Evolutionary conservation across 768 basidiomycete genomes (phyloP), one percentile per base, ranked within the genome.

Genomic region (Serendipita sp.): DNA sequence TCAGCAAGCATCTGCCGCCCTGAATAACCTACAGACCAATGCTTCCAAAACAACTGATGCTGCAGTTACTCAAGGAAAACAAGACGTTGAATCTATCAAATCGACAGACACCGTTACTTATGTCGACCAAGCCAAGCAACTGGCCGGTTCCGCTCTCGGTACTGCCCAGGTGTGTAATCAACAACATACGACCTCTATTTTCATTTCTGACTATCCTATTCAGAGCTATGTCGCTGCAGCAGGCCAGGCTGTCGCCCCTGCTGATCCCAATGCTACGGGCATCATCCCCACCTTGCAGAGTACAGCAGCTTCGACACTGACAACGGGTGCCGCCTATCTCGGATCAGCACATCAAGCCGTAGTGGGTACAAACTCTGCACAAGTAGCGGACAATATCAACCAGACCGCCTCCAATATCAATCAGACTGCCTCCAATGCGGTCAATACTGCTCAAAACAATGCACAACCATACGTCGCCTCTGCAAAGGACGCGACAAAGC

Each of bases 11-110:
- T 63, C 64, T 47, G 63, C 60, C 24, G 73, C 73, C 15, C 69
- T 74, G 32, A 69, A 73, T 38, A 68, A 72, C 58, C 71, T 75
- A 28, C 69, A 72, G 65, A 67, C 69, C 28, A 68, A 69, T 18
- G 68, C 73, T 13, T 69, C 66, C 73, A 56, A 65, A 45, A 80
- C 74, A 68, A 82, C 80, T 1, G 73, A 83, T 53, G 72, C 73
- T 0, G 86, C 84, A 18, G 82, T 80, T n/a, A 75, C 75, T 0
- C 78, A 86, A 69, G 85, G 85, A 2, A 76, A 81, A 67, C 71
- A 73, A 3, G 78, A 81, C 65, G 76, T 86, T 1, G 76, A 79
- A 4, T 72, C 74, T 11, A 77, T 76, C 0, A 79, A 80, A 69
- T n/a, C 66, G 3, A 66, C 66, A n/a, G 63, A 64, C 44, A 78